Evolutionary conservation across 202 grass and related monocot species (phyloP), one percentile per base, ranked within the genome.

Genomic region (Schoenoplectus triqueter): DNA sequence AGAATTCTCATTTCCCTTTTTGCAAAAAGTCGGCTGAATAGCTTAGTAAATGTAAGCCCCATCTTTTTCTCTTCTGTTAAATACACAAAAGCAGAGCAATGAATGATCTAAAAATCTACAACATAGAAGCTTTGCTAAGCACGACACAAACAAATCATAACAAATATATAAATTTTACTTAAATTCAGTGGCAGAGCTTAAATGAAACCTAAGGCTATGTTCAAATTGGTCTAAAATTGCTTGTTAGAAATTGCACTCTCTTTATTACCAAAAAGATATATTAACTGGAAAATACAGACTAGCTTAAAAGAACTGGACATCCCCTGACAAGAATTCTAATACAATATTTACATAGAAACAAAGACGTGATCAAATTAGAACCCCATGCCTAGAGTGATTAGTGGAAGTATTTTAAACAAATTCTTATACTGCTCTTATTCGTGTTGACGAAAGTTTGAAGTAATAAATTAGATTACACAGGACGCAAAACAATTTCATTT

Each of bases 1-100:
- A 97, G 80, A 78, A 97, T 94, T 84, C 91, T 87, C 94, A 97
- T 97, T 87, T 97, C 94, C 88, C 86, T 97, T 82, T 97, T 97
- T 3, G 94, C 91, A 75, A 97, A 97, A 86, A 97, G 94, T 14
- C 91, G 91, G 63, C 91, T 97, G 85, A 97, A 97, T 60, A 97
- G 83, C 86, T 94, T 97, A 0, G 94, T 97, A 86, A 97, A 97
- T 15, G 91, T 90, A 85, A 97, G 91, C 86, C 94, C 94, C 94
- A 97, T 97, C 70, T 91, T 73, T 78, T 75, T 55, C 10, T 82
- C 84, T 84, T 68, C 89, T 70, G 73, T 54, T 41, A 85, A 87
- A 66, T 65, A 46, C 22, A 78, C 14, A 85, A 59, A 49, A 2
- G 56, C 67, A 84, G 21, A 21, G 57, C 44, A 73, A 31, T 10